Evolutionary conservation across 2,329 filamentous ascomycete genomes (phyloP), one percentile per base, ranked within the genome.

Genomic region (Cladorrhinum sp.): DNA sequence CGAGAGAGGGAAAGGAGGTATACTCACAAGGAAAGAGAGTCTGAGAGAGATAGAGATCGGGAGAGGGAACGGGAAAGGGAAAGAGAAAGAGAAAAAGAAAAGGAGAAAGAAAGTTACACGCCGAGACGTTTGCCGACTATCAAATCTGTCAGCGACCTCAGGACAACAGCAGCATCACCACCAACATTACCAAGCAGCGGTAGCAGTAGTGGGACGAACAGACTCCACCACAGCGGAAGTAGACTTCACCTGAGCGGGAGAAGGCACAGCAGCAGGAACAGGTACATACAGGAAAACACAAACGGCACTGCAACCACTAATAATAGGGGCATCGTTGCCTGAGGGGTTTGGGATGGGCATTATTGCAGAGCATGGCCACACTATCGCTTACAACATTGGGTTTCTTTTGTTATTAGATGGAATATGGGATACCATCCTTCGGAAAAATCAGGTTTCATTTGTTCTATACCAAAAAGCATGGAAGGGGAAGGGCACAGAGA

Each of bases 61-160:
- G 7, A 14, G 18, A 2, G 42, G 10, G 42, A 46, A 20, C 30
- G 46, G 16, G 60, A 59, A 1, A 12, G 7, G 14, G 21, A 55
- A 7, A 54, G 39, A 30, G 18, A 57, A 20, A 54, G n/a, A 12
- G 24, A 55, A 8, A 53, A 54, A 7, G 48, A 33, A 16, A 54
- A 48, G 49, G 50, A 55, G 16, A 59, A 36, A n/a, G 24, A 48
- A 48, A 55, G 30, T 12, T 36, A 33, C 23, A 48, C 54, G 10
- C 21, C 24, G n/a, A n/a, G 33, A 26, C 23, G 14, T 6, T 24
- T 46, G 18, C 42, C 42, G 7, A 46, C 42, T 12, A 18, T 46
- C 51, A 54, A 54, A 30, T 33, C 51, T 12, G 30, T 33, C 26
- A 28, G n/a, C 51, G 26, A 54, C n/a, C 23, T 54, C 51, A 14